Conservation (phyloP, 2,329 filamentous ascomycete genomes). For the Exophiala spinifera region DNA sequence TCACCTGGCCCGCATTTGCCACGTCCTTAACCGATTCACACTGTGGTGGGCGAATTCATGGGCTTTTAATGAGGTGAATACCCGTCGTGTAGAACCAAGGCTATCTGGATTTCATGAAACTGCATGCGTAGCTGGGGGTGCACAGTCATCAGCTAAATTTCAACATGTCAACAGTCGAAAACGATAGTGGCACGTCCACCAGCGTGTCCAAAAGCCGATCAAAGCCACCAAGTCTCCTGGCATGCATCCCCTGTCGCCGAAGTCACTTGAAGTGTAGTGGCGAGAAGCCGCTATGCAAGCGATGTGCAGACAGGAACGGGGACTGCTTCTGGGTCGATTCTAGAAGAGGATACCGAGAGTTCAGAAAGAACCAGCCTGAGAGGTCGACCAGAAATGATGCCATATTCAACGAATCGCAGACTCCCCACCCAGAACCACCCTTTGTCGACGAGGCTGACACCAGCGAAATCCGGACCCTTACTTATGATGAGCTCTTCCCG, state of each 20-base stretch:
- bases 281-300: constrained; percentile 60
- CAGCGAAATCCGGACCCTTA: constrained; percentile 20
- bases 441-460: constrained; percentile 20
- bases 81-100: no score
- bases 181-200: neutral
- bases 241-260: constrained; percentile 48
- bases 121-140: no score
- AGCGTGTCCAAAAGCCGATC: constrained; percentile 25
- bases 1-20: no score
- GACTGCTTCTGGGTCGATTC: constrained; percentile 52
- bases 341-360: constrained; percentile 27
- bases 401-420: constrained; percentile 9
- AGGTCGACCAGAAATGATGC: constrained; percentile 9
- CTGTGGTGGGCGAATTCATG: no score
- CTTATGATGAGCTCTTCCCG: constrained; percentile 25
- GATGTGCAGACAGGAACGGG: constrained; percentile 58
- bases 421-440: constrained; percentile 11
- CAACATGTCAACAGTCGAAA: neutral
- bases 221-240: constrained; percentile 38
- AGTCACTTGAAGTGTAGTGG: constrained; percentile 78
- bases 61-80: no score
- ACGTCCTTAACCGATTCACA: neutral
- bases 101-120: no score
- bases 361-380: constrained; percentile 21
- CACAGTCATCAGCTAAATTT: neutral